Evolutionary conservation across 164 flowering plant species (phyloP), one percentile per base, ranked within the genome.

Genomic region (Pachysandra terminalis): DNA sequence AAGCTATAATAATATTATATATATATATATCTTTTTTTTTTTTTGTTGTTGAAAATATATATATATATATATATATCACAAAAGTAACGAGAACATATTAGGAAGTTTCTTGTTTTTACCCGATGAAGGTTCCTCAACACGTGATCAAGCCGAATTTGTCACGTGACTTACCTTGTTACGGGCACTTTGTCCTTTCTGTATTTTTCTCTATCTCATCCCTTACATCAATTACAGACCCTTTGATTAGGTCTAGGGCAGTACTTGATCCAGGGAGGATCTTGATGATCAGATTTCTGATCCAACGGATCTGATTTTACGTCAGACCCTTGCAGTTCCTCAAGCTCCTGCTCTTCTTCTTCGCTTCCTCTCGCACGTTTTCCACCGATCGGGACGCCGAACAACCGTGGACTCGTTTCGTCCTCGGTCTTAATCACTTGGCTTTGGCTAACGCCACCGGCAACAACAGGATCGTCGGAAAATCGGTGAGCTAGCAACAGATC

Each of bases 381-480:
- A 0, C 91, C 86, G 19, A 90, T 84, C 0, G 85, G 61, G 3
- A 90, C 89, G 9, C 92, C 96, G 67, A 89, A 89, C 53, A 89
- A 66, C 61, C 80, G 74, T 54, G 89, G 73, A 27, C 72, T 74
- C 48, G 28, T 58, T 14, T 74, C 83, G 32, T 68, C 77, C 37
- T 67, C 78, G 22, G 37, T 24, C 55, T 60, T 69, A n/a, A n/a
- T n/a, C 56, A 59, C 63, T 13, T 59, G 66, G 56, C 64, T 54
- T 45, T 32, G 54, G 22, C 49, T 58, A 8, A 26, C 71, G 21
- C 65, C 77, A 24, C 61, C 65, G 22, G 58, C 66, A 17, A 41
- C 25, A 7, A 70, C 73, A 27, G 48, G 23, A 15, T 70, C 81
- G 19, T 65, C 75, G 54, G 59, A 17, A 19, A 71, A 62, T 69